Evolutionary conservation across 2,329 filamentous ascomycete genomes (phyloP).

Genomic region (Phaeosphaeria sp.): DNA sequence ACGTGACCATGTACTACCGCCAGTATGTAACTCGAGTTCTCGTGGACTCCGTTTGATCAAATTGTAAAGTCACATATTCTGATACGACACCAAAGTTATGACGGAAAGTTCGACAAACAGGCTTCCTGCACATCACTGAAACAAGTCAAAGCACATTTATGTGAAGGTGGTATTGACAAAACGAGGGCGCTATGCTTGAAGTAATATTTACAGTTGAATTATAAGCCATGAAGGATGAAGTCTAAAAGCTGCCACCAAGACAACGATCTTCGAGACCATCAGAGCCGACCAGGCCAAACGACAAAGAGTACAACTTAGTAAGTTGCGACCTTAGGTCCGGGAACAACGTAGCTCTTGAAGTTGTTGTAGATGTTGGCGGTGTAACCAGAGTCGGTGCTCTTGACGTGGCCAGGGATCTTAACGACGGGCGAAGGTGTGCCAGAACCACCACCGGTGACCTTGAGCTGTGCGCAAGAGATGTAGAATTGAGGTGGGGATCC

Average conservation of each 20-base stretch:
- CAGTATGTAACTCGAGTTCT: no score
- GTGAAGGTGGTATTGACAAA: not conserved
- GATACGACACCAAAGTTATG: not conserved
- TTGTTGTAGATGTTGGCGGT: conserved; percentile 49
- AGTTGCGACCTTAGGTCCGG: conserved; percentile 45
- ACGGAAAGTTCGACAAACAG: not conserved
- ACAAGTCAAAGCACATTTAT: not conserved
- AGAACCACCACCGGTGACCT: conserved; percentile 50
- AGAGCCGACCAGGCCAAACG: not conserved
- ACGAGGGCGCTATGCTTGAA: not conserved
- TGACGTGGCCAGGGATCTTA: conserved; percentile 46
- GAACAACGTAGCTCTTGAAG: conserved; percentile 46
- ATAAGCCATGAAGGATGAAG: not conserved
- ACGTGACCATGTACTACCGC: no score
- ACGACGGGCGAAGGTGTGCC: conserved; percentile 28
- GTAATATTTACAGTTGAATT: conserved; percentile 7
- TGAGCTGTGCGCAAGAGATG: conserved; percentile 55
- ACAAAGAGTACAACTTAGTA: conserved; percentile 29
- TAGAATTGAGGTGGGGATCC: conserved; percentile 34
- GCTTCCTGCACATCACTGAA: not conserved
- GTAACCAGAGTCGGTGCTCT: conserved; percentile 43
- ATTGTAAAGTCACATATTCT: not conserved
- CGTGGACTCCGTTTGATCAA: no score
- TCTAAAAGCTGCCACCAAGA: not conserved
- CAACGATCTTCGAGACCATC: not conserved